Evolutionary conservation across 495 filamentous ascomycete species (phyloP).

Genomic region (Podospora appendiculata): DNA sequence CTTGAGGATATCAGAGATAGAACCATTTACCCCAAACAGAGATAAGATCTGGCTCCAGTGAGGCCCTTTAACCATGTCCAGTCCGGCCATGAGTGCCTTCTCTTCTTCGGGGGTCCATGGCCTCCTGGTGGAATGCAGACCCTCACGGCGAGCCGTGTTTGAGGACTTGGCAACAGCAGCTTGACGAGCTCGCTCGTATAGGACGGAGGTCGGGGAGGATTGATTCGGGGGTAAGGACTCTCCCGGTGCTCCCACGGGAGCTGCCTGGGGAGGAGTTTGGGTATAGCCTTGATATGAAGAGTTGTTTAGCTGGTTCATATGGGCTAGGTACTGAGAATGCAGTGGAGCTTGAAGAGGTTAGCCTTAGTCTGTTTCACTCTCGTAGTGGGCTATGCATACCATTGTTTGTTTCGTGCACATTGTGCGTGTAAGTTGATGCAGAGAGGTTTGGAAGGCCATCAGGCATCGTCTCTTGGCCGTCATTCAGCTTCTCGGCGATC

Average conservation of each 20-base stretch:
- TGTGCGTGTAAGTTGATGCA: constrained; percentile 2
- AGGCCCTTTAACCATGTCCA: constrained; percentile 85
- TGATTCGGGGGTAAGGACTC: constrained; percentile 55
- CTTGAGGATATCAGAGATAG: constrained; percentile 76
- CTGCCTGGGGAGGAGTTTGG: constrained; percentile 1
- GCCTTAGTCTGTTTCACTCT: too few species aligned
- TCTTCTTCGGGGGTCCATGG: constrained; percentile 91
- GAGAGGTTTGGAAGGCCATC: constrained; percentile 12
- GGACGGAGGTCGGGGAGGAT: constrained; percentile 65
- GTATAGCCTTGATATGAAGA: constrained; percentile 15
- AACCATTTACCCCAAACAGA: constrained; percentile 78
- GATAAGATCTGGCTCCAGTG: constrained; percentile 94
- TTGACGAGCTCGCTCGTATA: constrained; percentile 76
- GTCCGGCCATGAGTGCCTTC: constrained; percentile 82
- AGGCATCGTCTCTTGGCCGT: neutral
- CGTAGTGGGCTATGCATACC: constrained; percentile 2
- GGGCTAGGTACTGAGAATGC: constrained; percentile 13
- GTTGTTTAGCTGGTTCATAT: constrained; percentile 9
- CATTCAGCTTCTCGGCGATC: constrained; percentile 18
- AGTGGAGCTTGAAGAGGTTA: neutral
- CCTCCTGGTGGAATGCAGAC: constrained; percentile 72
- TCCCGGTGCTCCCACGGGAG: constrained; percentile 1
- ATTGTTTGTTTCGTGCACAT: neutral
- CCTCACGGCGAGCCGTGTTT: constrained; percentile 63
- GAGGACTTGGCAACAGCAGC: constrained; percentile 75